Evolutionary conservation across 257 asterid species (phyloP), one percentile per base, ranked within the genome.

Genomic region (Solanum virginianum): DNA sequence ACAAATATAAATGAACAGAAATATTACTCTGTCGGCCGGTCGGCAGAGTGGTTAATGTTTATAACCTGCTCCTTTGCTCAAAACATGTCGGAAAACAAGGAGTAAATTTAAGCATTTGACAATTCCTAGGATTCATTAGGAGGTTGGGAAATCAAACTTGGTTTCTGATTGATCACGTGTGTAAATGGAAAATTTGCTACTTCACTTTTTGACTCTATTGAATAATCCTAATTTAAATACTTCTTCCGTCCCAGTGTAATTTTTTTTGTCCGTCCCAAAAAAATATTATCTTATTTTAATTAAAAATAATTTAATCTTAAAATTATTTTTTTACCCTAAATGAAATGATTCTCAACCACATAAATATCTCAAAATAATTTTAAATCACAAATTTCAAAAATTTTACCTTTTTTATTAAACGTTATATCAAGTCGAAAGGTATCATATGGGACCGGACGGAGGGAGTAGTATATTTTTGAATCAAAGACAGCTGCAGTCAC

Each of bases 91-190:
- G 82, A 4, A 22, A 74, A 49, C 62, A 8, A 49, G 24, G 16
- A 15, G 43, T 15, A 24, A 75, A 49, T 47, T 47, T 10, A 22
- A 47, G 4, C 7, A 75, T 24, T 49, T 22, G 24, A 75, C 45
- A 8, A 24, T 22, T 75, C 45, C 62, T 7, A 5, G 9, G 26
- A 51, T 51, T 77, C 62, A 24, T 20, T 75, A 4, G n/a, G 82
- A 24, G 82, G 82, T 49, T 51, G 63, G 24, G 17, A 51, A 75
- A 75, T 77, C 82, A 77, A 24, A 77, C 45, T 77, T 77, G 60
- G 82, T 51, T 24, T 49, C 9, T 51, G 2, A 26, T 77, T 49
- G 7, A 75, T 51, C 63, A 51, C 45, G 15, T 51, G 82, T 24
- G 62, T 77, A 77, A 77, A 49, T 77, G 24, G 62, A 47, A 74